A percentile compares a stretch with the other conserved stretches of the same genome.
phyloP scores from a whole-genome alignment of 305 asterid species.

The Fraxinus paxiana region DNA sequence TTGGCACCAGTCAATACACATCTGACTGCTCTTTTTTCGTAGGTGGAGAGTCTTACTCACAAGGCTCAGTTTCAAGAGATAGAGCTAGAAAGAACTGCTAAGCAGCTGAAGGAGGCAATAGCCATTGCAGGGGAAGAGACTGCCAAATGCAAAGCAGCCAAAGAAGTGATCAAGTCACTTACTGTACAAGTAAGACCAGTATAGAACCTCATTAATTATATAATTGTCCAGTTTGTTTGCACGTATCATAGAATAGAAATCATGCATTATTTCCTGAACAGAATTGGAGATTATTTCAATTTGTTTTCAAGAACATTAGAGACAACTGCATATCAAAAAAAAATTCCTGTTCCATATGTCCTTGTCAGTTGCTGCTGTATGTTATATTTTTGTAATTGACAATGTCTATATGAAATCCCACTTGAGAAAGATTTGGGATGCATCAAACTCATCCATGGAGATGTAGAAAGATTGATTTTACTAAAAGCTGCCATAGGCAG shows the following conservation, averaged over 20 bases:
- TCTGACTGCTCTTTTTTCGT: slow-evolving; percentile 21
- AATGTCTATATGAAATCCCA: background rate
- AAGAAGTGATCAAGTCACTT: slow-evolving; percentile 73
- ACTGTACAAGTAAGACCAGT: slow-evolving; percentile 58
- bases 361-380: background rate
- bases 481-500: background rate
- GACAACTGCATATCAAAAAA: background rate
- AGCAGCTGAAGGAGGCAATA: slow-evolving; percentile 66
- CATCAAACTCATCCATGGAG: background rate
- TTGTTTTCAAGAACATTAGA: background rate
- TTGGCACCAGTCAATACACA: background rate
- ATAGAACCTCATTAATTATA: slow-evolving; percentile 13
- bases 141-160: slow-evolving; percentile 79
- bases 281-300: background rate
- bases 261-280: background rate
- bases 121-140: slow-evolving; percentile 74
- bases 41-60: slow-evolving; percentile 64
- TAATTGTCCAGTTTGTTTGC: slow-evolving; percentile 3
- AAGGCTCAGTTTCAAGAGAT: slow-evolving; percentile 64
- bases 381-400: background rate
- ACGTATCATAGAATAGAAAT: background rate
- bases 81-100: slow-evolving; percentile 62
- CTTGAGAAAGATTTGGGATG: background rate
- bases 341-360: background rate
- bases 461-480: background rate